Evolutionary conservation across 345 rosid genomes (phyloP).

Genomic region (Rhodamnia argentea): DNA sequence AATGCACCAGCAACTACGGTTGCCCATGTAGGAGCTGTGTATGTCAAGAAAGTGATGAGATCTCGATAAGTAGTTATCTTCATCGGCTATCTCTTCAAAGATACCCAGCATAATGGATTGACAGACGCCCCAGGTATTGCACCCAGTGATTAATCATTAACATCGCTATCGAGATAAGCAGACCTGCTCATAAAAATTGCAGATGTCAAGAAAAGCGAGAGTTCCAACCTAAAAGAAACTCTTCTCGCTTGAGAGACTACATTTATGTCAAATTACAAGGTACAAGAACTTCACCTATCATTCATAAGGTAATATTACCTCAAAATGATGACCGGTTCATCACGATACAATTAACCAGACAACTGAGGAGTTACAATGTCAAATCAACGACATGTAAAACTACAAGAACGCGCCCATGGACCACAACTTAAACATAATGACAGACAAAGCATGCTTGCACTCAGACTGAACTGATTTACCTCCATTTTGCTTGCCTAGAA

Average conservation of each 20-base stretch:
- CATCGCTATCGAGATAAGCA: neutral
- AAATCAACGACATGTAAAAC: neutral
- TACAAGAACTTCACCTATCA: neutral
- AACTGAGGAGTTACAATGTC: neutral
- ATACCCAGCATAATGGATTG: slow-evolving; percentile 19
- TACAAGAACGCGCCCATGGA: neutral
- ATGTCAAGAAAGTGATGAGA: slow-evolving; percentile 13
- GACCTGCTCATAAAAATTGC: neutral
- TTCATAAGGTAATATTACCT: neutral
- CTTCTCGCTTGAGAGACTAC: neutral
- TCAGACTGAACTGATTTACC: neutral
- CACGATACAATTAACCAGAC: neutral
- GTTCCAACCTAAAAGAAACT: neutral
- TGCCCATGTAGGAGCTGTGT: slow-evolving; percentile 70
- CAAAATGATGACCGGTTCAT: neutral
- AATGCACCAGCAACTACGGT: slow-evolving; percentile 51
- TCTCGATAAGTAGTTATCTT: slow-evolving; percentile 12
- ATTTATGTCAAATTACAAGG: neutral
- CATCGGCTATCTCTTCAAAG: slow-evolving; percentile 17
- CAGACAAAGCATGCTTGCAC: neutral
- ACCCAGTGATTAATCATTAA: neutral
- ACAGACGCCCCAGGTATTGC: neutral
- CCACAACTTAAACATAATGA: neutral
- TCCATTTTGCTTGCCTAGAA: neutral
- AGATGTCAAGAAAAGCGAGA: neutral